These are phyloP conservation scores for Rhodamnia argentea DNA, from an alignment of 345 rosid species.

Conservation along the genomic window DNA sequence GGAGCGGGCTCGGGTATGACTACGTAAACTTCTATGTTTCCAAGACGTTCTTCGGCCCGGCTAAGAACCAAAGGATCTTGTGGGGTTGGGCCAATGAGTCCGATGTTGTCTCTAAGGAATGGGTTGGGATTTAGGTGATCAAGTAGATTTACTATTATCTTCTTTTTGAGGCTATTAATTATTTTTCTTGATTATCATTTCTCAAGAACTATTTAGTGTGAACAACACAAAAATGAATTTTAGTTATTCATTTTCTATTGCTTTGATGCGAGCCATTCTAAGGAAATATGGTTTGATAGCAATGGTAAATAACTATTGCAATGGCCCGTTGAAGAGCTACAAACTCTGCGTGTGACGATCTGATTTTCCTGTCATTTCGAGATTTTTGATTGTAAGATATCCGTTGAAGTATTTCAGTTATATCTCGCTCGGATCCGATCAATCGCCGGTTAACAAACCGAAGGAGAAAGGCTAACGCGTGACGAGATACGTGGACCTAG, in stretches of 20 bases:
- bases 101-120: slow-evolving; percentile 41
- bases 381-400: too few species aligned
- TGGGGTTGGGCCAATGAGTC: slow-evolving; percentile 94
- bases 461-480: too few species aligned
- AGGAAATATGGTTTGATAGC: slow-evolving; percentile 51
- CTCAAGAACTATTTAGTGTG: not conserved
- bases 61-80: slow-evolving; percentile 38
- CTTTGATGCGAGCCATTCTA: slow-evolving; percentile 32
- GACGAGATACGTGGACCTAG: too few species aligned
- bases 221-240: too few species aligned
- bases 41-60: slow-evolving; percentile 56
- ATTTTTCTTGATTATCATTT: not conserved
- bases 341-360: too few species aligned
- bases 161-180: not conserved
- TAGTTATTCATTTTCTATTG: not conserved
- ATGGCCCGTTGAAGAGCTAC: slow-evolving; percentile 70
- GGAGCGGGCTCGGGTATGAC: slow-evolving; percentile 65
- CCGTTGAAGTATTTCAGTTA: too few species aligned
- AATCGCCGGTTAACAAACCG: too few species aligned
- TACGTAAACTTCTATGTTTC: slow-evolving; percentile 84
- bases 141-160: not conserved
- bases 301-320: slow-evolving; percentile 46
- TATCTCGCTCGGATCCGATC: too few species aligned
- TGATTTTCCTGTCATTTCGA: too few species aligned
- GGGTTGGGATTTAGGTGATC: slow-evolving; percentile 79